Conservation (phyloP, 495 filamentous ascomycete genomes). For the Cairneyella variabilis region DNA sequence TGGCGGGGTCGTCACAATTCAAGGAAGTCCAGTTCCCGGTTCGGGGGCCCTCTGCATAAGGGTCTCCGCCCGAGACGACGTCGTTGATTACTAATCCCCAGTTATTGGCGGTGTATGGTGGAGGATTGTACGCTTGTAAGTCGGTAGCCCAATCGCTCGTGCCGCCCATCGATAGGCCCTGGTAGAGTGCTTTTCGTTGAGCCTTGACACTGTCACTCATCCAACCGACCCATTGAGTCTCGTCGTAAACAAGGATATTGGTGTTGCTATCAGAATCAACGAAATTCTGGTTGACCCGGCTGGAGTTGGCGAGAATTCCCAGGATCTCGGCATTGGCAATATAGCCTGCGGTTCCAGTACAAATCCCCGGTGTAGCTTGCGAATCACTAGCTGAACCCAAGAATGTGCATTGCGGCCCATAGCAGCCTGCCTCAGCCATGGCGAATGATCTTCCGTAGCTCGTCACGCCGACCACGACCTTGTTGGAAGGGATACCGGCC, state of each 20-base stretch:
- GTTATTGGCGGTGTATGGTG: no score
- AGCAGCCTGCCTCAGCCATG: background rate
- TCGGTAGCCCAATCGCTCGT: constrained; percentile 34
- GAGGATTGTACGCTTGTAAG: no score
- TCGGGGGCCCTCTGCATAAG: no score
- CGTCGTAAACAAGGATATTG: constrained; percentile 31
- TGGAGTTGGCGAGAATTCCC: background rate
- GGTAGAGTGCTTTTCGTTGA: constrained; percentile 26
- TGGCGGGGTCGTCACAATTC: no score
- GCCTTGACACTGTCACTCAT: constrained; percentile 30
- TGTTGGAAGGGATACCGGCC: background rate
- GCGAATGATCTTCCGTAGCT: background rate
- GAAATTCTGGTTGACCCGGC: background rate
- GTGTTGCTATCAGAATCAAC: constrained; percentile 18
- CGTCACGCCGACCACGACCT: background rate
- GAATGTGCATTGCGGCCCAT: background rate
- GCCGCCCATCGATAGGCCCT: constrained; percentile 29
- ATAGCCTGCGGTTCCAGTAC: background rate
- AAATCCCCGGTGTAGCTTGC: background rate
- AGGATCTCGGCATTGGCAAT: background rate
- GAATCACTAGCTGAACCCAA: background rate
- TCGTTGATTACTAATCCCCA: no score
- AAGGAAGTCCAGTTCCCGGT: no score
- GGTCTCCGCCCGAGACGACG: no score
- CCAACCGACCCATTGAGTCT: constrained; percentile 34